Percentiles rank a stretch among this genome's conserved stretches.
phyloP scores from a whole-genome alignment of 1,284 basidiomycete species.

The Coniophora puteana region DNA sequence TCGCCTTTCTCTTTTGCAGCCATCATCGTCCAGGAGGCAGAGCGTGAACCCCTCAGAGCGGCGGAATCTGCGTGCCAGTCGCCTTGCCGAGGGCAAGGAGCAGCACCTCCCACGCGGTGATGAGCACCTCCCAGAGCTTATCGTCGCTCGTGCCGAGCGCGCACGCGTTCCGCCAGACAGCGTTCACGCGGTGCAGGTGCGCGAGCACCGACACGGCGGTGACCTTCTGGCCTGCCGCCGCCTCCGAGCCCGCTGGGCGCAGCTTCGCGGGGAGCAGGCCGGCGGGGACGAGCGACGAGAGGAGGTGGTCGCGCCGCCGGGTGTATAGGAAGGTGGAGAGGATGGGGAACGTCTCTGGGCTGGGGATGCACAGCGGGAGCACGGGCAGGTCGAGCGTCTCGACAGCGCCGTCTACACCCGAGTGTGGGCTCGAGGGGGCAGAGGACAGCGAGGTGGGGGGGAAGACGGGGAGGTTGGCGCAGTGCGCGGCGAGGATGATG shows the following conservation, averaged over 20 bases:
- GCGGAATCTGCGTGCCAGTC: constrained; percentile 18
- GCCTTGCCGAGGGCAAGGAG: constrained; percentile 33
- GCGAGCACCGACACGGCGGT: constrained; percentile 30
- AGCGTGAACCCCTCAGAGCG: too few relatives aligned
- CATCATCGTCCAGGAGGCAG: not conserved
- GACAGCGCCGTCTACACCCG: constrained; percentile 14
- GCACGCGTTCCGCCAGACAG: constrained; percentile 58
- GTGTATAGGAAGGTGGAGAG: constrained; percentile 50
- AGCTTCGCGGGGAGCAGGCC: constrained; percentile 22
- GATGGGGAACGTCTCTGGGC: constrained; percentile 46
- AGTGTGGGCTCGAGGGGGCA: constrained; percentile 19
- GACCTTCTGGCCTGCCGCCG: constrained; percentile 25
- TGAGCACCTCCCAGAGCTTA: constrained; percentile 50
- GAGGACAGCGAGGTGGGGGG: constrained; percentile 20
- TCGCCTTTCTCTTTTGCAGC: too few relatives aligned
- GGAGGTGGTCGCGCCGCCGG: constrained; percentile 38
- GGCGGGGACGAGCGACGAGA: constrained; percentile 32
- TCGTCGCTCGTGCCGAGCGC: constrained; percentile 57
- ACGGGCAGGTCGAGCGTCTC: constrained; percentile 37
- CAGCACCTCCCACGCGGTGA: constrained; percentile 53
- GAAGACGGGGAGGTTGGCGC: constrained; percentile 45
- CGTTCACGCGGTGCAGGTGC: constrained; percentile 41
- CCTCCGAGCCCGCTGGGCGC: too few relatives aligned
- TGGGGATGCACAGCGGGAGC: constrained; percentile 45
- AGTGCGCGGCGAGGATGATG: constrained; percentile 52